Evolutionary conservation across 2,329 filamentous ascomycete species (phyloP).

Genomic region (Hymenoscyphus scutula): DNA sequence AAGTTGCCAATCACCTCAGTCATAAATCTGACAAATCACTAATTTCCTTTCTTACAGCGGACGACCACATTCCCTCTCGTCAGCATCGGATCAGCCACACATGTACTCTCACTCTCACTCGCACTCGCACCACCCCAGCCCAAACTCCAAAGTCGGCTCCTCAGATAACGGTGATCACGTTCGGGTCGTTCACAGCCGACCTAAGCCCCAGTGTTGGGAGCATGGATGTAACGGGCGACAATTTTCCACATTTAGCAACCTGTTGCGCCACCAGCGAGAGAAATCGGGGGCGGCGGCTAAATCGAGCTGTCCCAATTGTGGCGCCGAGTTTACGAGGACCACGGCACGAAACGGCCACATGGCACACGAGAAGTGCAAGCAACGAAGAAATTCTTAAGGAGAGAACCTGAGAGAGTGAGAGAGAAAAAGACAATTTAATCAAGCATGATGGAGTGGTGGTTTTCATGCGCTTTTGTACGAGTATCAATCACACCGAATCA

Average conservation of each 20-base stretch:
- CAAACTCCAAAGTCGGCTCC: slow-evolving; percentile 41
- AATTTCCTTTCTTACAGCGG: slow-evolving; percentile 15
- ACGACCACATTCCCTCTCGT: slow-evolving; percentile 34
- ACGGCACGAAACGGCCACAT: slow-evolving; percentile 84
- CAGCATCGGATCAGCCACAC: slow-evolving; percentile 31
- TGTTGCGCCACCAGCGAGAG: slow-evolving; percentile 87
- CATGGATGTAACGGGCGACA: slow-evolving; percentile 94
- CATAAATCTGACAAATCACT: slow-evolving; percentile 4
- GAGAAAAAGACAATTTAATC: background rate
- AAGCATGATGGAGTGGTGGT: slow-evolving; percentile 9
- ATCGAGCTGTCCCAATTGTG: slow-evolving; percentile 85
- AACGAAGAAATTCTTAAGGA: slow-evolving; percentile 49
- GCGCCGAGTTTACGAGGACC: slow-evolving; percentile 89
- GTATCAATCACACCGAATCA: background rate
- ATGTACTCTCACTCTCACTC: slow-evolving; percentile 33
- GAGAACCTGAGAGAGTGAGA: too few relatives aligned
- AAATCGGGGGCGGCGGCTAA: slow-evolving; percentile 90
- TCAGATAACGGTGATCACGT: slow-evolving; percentile 50
- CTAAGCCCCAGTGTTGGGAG: slow-evolving; percentile 96
- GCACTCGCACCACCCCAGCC: slow-evolving; percentile 33
- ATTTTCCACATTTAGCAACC: slow-evolving; percentile 95
- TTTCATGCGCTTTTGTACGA: slow-evolving; percentile 9
- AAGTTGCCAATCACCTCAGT: slow-evolving; percentile 10
- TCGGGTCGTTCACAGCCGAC: slow-evolving; percentile 70
- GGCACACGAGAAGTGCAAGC: slow-evolving; percentile 89